phyloP scores from a whole-genome alignment of 2,329 filamentous ascomycete species.

The Hypoxylon sp. region DNA sequence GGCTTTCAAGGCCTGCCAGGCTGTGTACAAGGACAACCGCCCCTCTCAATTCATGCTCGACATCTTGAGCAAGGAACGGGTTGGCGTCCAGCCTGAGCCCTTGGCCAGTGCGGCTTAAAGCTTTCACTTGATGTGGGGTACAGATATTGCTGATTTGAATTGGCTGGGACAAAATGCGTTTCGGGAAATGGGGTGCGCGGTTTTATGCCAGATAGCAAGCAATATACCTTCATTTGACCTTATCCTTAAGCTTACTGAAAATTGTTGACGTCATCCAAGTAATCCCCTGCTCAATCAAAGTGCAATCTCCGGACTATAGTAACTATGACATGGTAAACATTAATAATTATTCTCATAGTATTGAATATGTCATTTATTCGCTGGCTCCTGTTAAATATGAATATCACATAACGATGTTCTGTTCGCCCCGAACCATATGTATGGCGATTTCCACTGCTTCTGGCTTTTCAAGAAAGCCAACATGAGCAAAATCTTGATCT shows the following conservation, averaged over 20 bases:
- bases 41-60: slow-evolving; percentile 91
- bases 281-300: background rate
- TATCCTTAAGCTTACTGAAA: background rate
- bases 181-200: background rate
- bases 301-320: background rate
- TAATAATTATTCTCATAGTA: background rate
- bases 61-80: slow-evolving; percentile 92
- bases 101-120: slow-evolving; percentile 66
- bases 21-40: slow-evolving; percentile 85
- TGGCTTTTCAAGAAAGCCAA: slow-evolving; percentile 1
- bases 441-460: slow-evolving; percentile 8
- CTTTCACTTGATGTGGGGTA: slow-evolving; percentile 8
- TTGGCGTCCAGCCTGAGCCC: slow-evolving; percentile 83
- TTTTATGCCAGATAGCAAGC: slow-evolving; percentile 13
- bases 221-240: slow-evolving; percentile 20
- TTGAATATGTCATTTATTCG: slow-evolving; percentile 4
- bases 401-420: background rate
- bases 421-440: slow-evolving; percentile 5
- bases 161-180: background rate
- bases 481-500: slow-evolving; percentile 5
- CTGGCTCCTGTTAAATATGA: background rate
- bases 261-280: background rate
- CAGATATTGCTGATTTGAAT: slow-evolving; percentile 3
- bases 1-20: slow-evolving; percentile 88
- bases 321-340: background rate